These are phyloP conservation scores for Auricularia heimuer DNA, from an alignment of 768 basidiomycete genomes.

Conservation along the genomic window DNA sequence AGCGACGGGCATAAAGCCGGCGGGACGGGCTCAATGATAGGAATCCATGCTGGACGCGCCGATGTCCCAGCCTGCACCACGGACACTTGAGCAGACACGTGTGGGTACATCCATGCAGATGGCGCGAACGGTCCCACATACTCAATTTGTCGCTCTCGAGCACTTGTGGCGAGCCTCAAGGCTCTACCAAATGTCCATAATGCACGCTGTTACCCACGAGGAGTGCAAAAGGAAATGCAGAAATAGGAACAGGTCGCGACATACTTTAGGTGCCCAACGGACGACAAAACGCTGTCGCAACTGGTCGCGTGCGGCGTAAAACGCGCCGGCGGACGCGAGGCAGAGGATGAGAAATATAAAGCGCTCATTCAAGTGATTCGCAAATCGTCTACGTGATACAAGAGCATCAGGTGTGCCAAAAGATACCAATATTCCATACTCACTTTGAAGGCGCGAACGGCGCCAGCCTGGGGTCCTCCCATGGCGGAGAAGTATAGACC, in stretches of 20 bases:
- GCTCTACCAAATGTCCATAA: no score
- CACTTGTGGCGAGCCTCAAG: no score
- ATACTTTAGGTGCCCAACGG: constrained; percentile 16
- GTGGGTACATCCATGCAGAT: no score
- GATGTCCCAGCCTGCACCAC: no score
- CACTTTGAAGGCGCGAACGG: background rate
- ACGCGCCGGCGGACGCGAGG: background rate
- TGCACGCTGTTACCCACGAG: no score
- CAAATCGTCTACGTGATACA: background rate
- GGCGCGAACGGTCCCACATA: no score
- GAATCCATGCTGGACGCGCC: no score
- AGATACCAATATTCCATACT: background rate
- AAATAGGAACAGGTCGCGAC: background rate
- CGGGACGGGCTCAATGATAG: no score
- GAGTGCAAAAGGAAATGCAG: background rate
- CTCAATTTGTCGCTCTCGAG: no score
- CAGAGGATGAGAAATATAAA: background rate
- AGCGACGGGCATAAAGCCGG: no score
- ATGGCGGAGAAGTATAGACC: background rate
- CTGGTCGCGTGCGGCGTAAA: constrained; percentile 36
- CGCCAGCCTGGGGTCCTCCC: background rate
- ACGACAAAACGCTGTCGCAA: constrained; percentile 49
- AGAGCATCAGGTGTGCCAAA: no score
- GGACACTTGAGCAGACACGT: no score
- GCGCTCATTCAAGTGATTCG: background rate